A percentile compares a stretch with the other conserved stretches of the same genome.
Conservation (phyloP, 495 filamentous ascomycete genomes). For the Daldinia bambusicola region DNA sequence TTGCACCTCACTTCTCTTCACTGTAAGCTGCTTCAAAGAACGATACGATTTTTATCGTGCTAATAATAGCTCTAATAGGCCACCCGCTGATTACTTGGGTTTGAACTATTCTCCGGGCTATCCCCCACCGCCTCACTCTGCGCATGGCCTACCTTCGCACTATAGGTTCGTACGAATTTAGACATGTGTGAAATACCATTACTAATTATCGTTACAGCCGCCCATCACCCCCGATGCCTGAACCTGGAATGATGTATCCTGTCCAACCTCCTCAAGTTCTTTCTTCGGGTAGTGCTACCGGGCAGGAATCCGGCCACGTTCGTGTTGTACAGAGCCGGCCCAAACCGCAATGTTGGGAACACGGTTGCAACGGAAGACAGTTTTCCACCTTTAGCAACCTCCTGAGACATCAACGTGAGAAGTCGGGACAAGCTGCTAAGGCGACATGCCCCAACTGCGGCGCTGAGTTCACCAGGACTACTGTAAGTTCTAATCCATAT, state of each 20-base stretch:
- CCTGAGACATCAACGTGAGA: constrained; percentile 91
- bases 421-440: constrained; percentile 87
- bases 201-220: constrained; percentile 48
- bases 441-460: constrained; percentile 88
- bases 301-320: constrained; percentile 62
- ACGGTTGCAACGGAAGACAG: constrained; percentile 92
- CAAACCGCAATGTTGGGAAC: constrained; percentile 95
- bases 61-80: constrained; percentile 40
- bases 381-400: constrained; percentile 97
- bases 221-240: constrained; percentile 50
- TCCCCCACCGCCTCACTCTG: constrained; percentile 47
- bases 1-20: constrained; percentile 47
- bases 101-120: constrained; percentile 54
- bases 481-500: constrained; percentile 46
- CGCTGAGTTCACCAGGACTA: constrained; percentile 91
- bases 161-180: constrained; percentile 52
- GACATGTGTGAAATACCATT: constrained; percentile 6
- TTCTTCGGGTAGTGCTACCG: constrained; percentile 39
- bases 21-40: constrained; percentile 35
- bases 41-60: constrained; percentile 2
- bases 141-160: constrained; percentile 55
- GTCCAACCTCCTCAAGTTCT: constrained; percentile 47
- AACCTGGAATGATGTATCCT: constrained; percentile 58
- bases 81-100: constrained; percentile 46
- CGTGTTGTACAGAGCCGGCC: constrained; percentile 79